Evolutionary conservation across 129 eudicot species (phyloP), one percentile per base, ranked within the genome.

Genomic region (Ambrosia artemisiifolia): DNA sequence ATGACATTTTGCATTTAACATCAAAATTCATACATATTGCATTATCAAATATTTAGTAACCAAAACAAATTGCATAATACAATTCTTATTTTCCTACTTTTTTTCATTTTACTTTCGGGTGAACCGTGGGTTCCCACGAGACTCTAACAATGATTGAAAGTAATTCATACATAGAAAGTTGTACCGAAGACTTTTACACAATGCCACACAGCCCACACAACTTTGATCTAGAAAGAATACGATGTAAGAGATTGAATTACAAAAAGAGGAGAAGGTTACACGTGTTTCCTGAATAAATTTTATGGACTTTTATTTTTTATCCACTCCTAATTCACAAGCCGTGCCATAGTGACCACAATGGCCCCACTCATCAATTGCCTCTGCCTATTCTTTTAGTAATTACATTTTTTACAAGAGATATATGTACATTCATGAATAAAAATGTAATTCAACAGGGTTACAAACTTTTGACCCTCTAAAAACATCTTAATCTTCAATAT

Each of bases 361-460:
- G 57, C 32, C 48, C 74, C 53, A 66, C 51, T 38, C 48, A 74
- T 74, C 30, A 74, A 63, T 74, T 20, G 50, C 36, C 68, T 24
- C 42, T 42, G 66, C 46, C 70, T 46, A 34, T 59, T 33, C 7
- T 40, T 47, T 30, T 77, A n/a, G 20, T 67, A 67, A 55, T 44
- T 75, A 75, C 61, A 54, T 35, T 12, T 51, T 75, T 71, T 70
- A 70, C 82, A 78, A 20, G 71, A 32, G 4, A 78, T 63, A 55
- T 77, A 38, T 63, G 57, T 49, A 50, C n/a, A n/a, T n/a, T 18
- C 60, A 16, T 17, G 17, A 8, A 24, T 14, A 56, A 53, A 44
- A 44, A 74, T 76, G 74, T 76, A 76, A 67, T 2, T 1, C 67
- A 77, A 49, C n/a, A 69, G 55, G 57, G 72, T 70, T 16, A n/a